Evolutionary conservation across 768 basidiomycete species (phyloP).

Genomic region (Tulasnella sp.): DNA sequence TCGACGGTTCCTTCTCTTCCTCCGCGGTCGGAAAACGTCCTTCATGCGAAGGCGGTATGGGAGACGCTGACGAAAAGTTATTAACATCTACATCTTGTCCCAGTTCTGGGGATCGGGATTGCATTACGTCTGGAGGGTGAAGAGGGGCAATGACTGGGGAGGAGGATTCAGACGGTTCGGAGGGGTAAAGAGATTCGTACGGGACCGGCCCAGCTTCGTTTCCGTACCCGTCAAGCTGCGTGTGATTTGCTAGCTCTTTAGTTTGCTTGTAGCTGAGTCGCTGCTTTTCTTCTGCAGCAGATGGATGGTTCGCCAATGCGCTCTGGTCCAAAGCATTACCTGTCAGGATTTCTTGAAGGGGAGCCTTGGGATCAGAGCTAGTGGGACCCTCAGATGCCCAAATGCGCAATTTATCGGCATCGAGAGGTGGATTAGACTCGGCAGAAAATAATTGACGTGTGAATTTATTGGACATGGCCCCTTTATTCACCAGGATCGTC

Average conservation of each 20-base stretch:
- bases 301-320: conserved; percentile 42
- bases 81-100: background rate
- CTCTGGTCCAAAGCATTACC: conserved; percentile 21
- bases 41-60: conserved; percentile 40
- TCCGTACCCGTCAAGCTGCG: background rate
- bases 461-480: background rate
- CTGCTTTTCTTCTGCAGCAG: conserved; percentile 75
- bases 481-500: background rate
- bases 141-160: conserved; percentile 31
- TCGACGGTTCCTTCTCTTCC: conserved; percentile 66
- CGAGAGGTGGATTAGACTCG: background rate
- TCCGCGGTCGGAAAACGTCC: conserved; percentile 24
- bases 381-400: background rate
- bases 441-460: background rate
- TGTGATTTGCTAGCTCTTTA: conserved; percentile 55
- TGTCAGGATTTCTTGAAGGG: conserved; percentile 40
- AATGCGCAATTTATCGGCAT: too few species aligned
- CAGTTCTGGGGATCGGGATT: background rate
- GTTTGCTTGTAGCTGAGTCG: conserved; percentile 65
- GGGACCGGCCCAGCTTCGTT: conserved; percentile 48
- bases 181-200: conserved; percentile 60
- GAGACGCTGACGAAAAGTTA: conserved; percentile 40
- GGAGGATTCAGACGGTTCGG: conserved; percentile 27
- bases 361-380: background rate
- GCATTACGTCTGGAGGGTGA: conserved; percentile 2